Percentiles rank a stretch among this genome's conserved stretches.
Conservation (phyloP, 208 protist genomes). For the Blechomonas ayalai region DNA sequence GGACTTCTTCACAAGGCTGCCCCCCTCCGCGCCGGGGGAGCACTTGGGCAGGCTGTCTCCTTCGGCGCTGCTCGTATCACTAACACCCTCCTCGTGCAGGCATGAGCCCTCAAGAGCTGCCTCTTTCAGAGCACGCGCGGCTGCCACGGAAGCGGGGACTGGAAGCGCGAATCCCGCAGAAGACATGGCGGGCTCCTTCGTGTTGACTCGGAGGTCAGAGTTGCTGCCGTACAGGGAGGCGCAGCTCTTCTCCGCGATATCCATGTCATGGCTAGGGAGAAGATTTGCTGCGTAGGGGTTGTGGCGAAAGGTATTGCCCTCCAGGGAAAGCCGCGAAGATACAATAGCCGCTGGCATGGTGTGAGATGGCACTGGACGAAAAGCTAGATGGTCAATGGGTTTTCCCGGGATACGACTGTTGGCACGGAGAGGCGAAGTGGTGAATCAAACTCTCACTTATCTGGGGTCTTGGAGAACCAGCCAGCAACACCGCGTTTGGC, state of each 20-base stretch:
- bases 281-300: constrained; percentile 32
- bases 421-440: too few species aligned
- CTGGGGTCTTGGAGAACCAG: too few species aligned
- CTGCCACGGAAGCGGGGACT: constrained; percentile 3
- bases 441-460: too few species aligned
- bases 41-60: constrained; percentile 7
- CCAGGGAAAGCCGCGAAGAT: too few species aligned
- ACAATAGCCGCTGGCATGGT: too few species aligned
- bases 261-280: constrained; percentile 14
- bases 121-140: constrained; percentile 2
- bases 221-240: constrained; percentile 7
- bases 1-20: neutral
- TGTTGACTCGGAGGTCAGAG: neutral
- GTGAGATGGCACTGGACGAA: too few species aligned
- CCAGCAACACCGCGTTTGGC: too few species aligned
- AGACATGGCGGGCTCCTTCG: constrained; percentile 2
- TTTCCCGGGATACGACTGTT: too few species aligned
- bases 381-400: too few species aligned
- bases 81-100: constrained; percentile 42
- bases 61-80: constrained; percentile 27
- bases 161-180: constrained; percentile 9
- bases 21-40: neutral
- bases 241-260: constrained; percentile 11
- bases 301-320: constrained; percentile 23
- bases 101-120: neutral